Base-by-base conservation (phyloP, 805 yeast species). In the Wickerhamiella sergipiensis region DNA sequence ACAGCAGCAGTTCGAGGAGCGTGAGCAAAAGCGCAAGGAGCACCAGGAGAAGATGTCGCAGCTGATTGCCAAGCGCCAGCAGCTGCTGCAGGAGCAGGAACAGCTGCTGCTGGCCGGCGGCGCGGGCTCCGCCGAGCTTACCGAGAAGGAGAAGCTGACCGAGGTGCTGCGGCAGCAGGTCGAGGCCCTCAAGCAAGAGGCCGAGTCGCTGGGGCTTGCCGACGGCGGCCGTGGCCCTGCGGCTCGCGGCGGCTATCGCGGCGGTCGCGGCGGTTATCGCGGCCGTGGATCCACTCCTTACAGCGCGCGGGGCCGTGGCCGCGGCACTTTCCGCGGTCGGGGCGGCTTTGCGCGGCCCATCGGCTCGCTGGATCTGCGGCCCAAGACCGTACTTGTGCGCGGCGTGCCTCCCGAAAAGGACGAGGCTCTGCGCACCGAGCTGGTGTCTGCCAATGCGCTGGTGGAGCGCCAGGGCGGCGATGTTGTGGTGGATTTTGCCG, bases 1-100 rank as follows among this genome's bases (percentile, higher is more conserved):
- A 55, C 78, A 74, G 57, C 61, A 59, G 52, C 69, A 63, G 55
- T 70, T 68, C 56, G 73, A 71, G 52, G 71, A 62, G 52, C 67
- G 67, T 53, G 64, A 63, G 54, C 60, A 56, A 17, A 63, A 65
- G 56, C 65, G 66, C 55, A 58, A 63, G 43, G 68, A 59, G 43
- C 60, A 62, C 46, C 67, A 67, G 19, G 64, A 59, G 7, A 60
- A 63, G 48, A 55, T 71, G 44, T 60, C 62, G 54, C 58, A 65
- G 48, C 46, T 68, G 24, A 62, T 69, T 44, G 64, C 54, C 19
- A 54, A 65, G 50, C 72, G 69, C 49, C 68, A 66, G 46, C 63
- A 56, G 18, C 56, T 74, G 50, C 53, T 73, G 29, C 56, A 53
- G 39, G 61, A 63, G 49, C 71, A 67, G 55, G 70, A 67, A 45